Base-by-base conservation (phyloP, 805 yeast species). In the Peterozyma toletana region DNA sequence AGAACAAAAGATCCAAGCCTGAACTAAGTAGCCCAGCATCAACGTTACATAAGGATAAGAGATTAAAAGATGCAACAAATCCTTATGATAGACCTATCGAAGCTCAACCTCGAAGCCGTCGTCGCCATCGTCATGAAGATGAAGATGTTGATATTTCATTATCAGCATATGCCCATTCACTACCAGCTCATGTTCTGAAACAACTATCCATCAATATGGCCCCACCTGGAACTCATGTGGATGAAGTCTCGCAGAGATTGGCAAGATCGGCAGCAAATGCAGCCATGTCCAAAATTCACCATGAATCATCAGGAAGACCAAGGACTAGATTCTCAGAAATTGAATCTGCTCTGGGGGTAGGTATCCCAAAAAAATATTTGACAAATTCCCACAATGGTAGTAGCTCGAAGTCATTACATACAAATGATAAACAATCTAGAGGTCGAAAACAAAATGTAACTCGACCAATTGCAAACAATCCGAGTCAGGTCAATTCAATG, bases 161-260 rank as follows among this genome's bases (percentile, higher is more conserved):
- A 3, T 35, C 41, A 7, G 16, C 41, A 3, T 21, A 21, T 21
- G 27, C 27, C 27, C 27, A 21, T 21, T n/a, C 43, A 10, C 21
- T 46, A 33, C 47, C 51, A 9, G 36, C 31, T 11, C 34, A 39
- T 9, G 30, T 50, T 9, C 39, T 30, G 35, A 45, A 39, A 38
- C 39, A 38, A 39, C 39, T 50, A 13, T 41, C 46, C 3, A 50
- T 50, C 37, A 44, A 47, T 33, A 49, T 50, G 54, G 52, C 52
- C 6, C 52, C 52, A 5, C 53, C 53, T 7, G 53, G 51, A 2
- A 33, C 37, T n/a, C 44, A 35, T 13, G 38, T 44, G 15, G 53
- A 50, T 38, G 50, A 46, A 9, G 41, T 37, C 9, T n/a, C 48
- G n/a, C 10, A 35, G 11, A 37, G 34, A 15, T 16, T 48, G 38